Base-by-base conservation (phyloP, 495 filamentous ascomycete genomes). In the Achaetomiella virescens region DNA sequence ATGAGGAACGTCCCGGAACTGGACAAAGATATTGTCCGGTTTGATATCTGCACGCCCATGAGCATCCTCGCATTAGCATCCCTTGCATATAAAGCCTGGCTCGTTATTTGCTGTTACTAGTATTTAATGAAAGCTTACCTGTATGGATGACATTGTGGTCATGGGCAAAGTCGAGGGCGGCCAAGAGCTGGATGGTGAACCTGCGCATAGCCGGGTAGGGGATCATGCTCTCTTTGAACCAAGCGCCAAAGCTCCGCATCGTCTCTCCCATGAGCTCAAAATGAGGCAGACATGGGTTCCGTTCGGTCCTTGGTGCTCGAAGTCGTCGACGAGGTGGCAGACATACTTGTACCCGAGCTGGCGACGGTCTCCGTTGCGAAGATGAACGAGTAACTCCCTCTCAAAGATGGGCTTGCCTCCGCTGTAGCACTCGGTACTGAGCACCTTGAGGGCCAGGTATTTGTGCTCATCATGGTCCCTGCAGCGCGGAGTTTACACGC, bases 231-330 rank as follows among this genome's bases (percentile, higher is more conserved):
- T 57, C 53, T 9, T 35, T 11, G 22, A 62, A 63, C 36, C 44
- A 46, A 12, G 29, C 27, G 17, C 22, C 18, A 31, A 62, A 56
- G 24, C 36, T 52, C 6, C 20, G 22, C 41, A 62, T 27, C 1
- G 56, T 56, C 40, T 62, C 57, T 8, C 76, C 76, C 71, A 80
- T 71, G 10, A 66, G 63, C 54, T 80, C 72, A 59, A 77, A 71
- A 80, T 73, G 9, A 81, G 68, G 41, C 78, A 80, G 12, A 61
- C 63, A 58, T 79, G 78, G 7, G 60, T 61, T 2, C 78, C 78
- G 62, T 80, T 80, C 7, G 76, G 77, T 9, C 75, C 75, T 31
- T 51, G 31, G 54, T 75, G 70, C 48, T 73, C 53, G n/a, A 81
- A 78, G 12, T 68, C 55, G 37, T 70, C 74, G 35, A 76, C 41